These are phyloP conservation scores for Suhomyces atakaporum DNA, from an alignment of 1,139 yeast species.

Conservation along the genomic window DNA sequence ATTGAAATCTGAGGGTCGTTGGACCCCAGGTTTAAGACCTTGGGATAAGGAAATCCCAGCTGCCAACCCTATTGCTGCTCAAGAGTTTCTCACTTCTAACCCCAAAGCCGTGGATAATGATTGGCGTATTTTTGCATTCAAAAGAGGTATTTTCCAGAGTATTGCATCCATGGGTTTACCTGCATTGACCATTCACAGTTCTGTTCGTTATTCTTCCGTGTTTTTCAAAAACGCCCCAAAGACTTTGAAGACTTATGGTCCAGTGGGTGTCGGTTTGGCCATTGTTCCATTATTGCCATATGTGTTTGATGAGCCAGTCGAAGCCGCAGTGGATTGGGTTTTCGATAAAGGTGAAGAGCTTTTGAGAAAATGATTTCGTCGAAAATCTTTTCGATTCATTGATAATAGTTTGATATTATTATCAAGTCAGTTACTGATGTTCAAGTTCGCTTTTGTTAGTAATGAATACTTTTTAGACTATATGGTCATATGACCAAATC, in stretches of 20 bases:
- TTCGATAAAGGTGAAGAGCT: slow-evolving; percentile 59
- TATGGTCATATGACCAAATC: too few relatives aligned
- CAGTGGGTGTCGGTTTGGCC: slow-evolving; percentile 74
- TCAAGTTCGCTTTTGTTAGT: too few relatives aligned
- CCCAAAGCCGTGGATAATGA: slow-evolving; percentile 47
- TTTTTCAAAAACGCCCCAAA: slow-evolving; percentile 51
- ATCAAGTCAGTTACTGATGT: too few relatives aligned
- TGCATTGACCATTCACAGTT: slow-evolving; percentile 80
- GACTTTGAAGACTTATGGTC: slow-evolving; percentile 62
- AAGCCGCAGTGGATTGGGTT: slow-evolving; percentile 61
- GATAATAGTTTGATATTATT: too few relatives aligned
- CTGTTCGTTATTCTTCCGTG: slow-evolving; percentile 69
- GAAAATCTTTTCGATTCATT: too few relatives aligned
- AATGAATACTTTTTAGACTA: too few relatives aligned
- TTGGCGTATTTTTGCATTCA: slow-evolving; percentile 65
- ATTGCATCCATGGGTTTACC: slow-evolving; percentile 87
- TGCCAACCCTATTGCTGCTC: slow-evolving; percentile 43
- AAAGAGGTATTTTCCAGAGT: slow-evolving; percentile 77
- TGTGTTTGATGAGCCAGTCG: slow-evolving; percentile 82
- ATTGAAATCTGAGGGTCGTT: slow-evolving; percentile 66
- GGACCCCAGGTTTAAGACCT: slow-evolving; percentile 62
- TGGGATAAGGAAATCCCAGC: slow-evolving; percentile 59
- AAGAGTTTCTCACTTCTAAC: slow-evolving; percentile 27
- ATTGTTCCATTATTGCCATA: slow-evolving; percentile 80
- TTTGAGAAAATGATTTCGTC: too few relatives aligned